Conservation (phyloP, 306 rosid genomes). For the Lotus japonicus region DNA sequence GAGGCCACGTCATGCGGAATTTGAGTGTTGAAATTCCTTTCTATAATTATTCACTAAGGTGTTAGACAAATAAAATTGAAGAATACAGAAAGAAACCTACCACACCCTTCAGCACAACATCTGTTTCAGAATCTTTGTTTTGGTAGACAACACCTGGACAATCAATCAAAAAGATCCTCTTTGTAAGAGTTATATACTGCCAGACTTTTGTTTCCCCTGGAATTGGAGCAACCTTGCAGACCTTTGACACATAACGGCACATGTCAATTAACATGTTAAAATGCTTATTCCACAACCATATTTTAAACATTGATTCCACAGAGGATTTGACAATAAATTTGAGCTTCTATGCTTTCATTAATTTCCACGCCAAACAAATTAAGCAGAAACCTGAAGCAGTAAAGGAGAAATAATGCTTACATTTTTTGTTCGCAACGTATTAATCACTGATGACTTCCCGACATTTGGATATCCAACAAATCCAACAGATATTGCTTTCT, state of each 20-base stretch:
- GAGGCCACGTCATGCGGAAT: too few relatives aligned
- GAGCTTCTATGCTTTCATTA: neutral
- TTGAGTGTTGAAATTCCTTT: too few relatives aligned
- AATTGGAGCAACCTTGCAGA: slow-evolving; percentile 99
- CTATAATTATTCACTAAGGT: neutral
- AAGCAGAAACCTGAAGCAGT: slow-evolving; percentile 9
- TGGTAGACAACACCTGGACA: slow-evolving; percentile 96
- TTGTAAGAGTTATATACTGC: slow-evolving; percentile 93
- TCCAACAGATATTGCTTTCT: slow-evolving; percentile 96
- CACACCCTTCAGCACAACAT: slow-evolving; percentile 89
- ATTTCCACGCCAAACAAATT: neutral
- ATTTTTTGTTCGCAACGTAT: slow-evolving; percentile 81
- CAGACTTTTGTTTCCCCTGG: slow-evolving; percentile 97
- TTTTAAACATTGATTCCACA: neutral
- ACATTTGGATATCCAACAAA: slow-evolving; percentile 97
- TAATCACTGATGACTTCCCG: slow-evolving; percentile 92
- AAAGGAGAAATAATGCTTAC: slow-evolving; percentile 36
- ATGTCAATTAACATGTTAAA: slow-evolving; percentile 15
- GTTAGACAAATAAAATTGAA: neutral
- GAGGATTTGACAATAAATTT: neutral
- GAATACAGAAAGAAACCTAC: slow-evolving; percentile 38
- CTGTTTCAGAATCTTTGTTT: slow-evolving; percentile 75
- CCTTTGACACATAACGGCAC: slow-evolving; percentile 37
- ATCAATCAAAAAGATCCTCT: slow-evolving; percentile 91
- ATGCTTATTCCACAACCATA: neutral